Evolutionary conservation across 2,329 filamentous ascomycete genomes (phyloP), one percentile per base, ranked within the genome.

Genomic region (Cladorrhinum sp.): DNA sequence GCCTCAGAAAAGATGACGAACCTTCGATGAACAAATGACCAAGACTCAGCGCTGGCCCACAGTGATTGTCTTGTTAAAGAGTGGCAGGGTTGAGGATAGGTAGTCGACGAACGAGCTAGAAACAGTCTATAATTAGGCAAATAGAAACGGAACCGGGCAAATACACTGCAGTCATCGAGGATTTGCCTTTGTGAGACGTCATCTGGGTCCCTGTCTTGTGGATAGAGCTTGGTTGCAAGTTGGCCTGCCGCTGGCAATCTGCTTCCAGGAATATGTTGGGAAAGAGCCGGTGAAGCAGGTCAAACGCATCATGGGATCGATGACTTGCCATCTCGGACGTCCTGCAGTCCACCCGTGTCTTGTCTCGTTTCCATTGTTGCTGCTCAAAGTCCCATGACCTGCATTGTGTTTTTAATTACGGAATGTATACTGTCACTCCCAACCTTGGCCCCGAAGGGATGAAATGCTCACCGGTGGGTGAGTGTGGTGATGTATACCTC

Each of bases 361-460:
- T 38, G 20, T 27, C 24, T 45, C 12, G n/a, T 32, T 56, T 56
- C 32, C 53, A 56, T 56, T 29, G 23, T 55, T 20, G 41, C 16
- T 18, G 16, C 16, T 48, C 25, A 23, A 38, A 45, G 41, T 45
- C 41, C n/a, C 41, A 20, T 45, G 41, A 45, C 41, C n/a, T 45
- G 20, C n/a, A 12, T 45, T 45, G 41, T 18, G 3, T 18, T 45
- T 45, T 45, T 20, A 20, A 45, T 45, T 45, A 45, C 41, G 41
- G 41, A 22, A 45, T 45, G 3, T 22, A 20, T 22, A 18, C 41
- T 20, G 41, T 45, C 41, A 45, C 41, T 16, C 5, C 36, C 36
- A 41, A 41, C 16, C n/a, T 45, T 45, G 41, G 36, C 36, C 36
- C 36, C 16, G n/a, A 45, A 45, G 5, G 29, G 29, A 12, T 18